A percentile compares a stretch with the other conserved stretches of the same genome.
Conservation (phyloP, 164 flowering plant genomes). For the Sextonia rubra region DNA sequence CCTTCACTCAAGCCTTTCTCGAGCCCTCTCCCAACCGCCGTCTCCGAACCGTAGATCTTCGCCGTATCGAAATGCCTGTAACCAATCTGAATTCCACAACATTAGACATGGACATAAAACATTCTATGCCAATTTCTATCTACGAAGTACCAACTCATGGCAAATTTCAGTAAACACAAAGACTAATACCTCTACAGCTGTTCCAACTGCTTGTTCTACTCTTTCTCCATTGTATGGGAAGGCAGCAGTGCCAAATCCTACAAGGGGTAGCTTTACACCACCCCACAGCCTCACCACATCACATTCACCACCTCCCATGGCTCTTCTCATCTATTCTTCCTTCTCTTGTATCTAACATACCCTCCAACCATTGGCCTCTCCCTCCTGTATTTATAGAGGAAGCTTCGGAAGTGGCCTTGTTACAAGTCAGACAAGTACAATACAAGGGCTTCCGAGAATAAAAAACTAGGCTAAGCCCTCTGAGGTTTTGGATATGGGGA, state of each 20-base stretch:
- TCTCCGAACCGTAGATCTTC: conserved; percentile 70
- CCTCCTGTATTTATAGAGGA: neutral
- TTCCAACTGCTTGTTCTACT: conserved; percentile 42
- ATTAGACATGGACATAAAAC: neutral
- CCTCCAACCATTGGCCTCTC: neutral
- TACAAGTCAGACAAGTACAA: neutral
- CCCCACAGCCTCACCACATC: conserved; percentile 32
- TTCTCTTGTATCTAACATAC: neutral
- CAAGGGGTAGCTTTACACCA: conserved; percentile 45
- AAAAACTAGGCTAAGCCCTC: neutral
- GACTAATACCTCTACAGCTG: conserved; percentile 52
- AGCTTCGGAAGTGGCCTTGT: neutral
- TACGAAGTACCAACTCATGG: neutral
- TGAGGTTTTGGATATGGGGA: neutral
- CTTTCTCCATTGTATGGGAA: conserved; percentile 28
- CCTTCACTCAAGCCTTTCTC: conserved; percentile 33
- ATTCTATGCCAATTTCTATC: too few relatives aligned
- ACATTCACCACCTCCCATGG: conserved; percentile 21
- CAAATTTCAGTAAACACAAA: neutral
- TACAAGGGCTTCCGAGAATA: neutral
- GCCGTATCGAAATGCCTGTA: conserved; percentile 82
- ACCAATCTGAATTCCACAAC: conserved; percentile 50
- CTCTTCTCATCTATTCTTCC: neutral
- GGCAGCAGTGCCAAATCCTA: conserved; percentile 66
- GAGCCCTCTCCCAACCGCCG: conserved; percentile 58